Conservation (phyloP, 345 rosid genomes). For the Streptanthus diversifolius region DNA sequence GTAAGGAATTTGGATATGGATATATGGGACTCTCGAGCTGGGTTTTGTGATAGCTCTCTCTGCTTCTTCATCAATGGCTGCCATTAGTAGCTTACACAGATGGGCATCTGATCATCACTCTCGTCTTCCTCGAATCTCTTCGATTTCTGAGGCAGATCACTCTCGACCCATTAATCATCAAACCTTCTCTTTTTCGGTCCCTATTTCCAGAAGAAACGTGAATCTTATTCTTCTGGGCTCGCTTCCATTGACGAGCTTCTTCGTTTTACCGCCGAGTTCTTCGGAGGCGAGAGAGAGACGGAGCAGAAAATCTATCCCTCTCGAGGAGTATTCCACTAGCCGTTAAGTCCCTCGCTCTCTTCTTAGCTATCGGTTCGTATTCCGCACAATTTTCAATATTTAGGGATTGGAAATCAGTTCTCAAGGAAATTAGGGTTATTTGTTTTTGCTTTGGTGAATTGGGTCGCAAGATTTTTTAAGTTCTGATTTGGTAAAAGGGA, state of each 20-base stretch:
- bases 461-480: neutral
- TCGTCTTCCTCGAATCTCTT: constrained; percentile 24
- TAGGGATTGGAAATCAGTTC: neutral
- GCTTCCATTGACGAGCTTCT: constrained; percentile 41
- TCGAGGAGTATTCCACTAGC: constrained; percentile 59
- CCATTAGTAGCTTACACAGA: constrained; percentile 32
- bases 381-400: neutral
- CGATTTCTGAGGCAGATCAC: constrained; percentile 16
- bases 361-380: constrained; percentile 34
- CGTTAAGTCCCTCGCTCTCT: constrained; percentile 43
- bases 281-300: constrained; percentile 83
- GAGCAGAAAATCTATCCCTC: constrained; percentile 62
- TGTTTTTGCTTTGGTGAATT: neutral
- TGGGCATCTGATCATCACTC: constrained; percentile 25
- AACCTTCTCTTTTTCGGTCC: constrained; percentile 31
- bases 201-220: constrained; percentile 57
- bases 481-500: neutral
- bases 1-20: constrained; percentile 9
- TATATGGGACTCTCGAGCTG: neutral
- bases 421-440: neutral
- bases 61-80: constrained; percentile 42
- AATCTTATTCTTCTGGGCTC: constrained; percentile 42
- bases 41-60: neutral
- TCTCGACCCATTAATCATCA: constrained; percentile 35
- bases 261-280: constrained; percentile 43